Conservation (phyloP, 2,329 filamentous ascomycete genomes). For the Colletotrichum australisinense region DNA sequence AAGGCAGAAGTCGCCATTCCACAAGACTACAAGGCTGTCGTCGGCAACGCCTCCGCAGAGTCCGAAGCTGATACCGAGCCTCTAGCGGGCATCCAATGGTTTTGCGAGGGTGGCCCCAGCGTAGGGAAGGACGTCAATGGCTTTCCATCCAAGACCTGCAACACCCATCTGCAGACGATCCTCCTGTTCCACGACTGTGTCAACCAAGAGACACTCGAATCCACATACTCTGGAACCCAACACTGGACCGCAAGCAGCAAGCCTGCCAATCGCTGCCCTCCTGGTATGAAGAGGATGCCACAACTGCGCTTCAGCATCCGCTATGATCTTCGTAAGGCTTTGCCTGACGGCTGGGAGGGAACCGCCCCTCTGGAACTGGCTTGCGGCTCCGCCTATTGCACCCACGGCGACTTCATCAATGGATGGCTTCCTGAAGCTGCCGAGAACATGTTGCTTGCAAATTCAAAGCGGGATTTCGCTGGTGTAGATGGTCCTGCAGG, state of each 20-base stretch:
- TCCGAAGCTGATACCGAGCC: slow-evolving; percentile 34
- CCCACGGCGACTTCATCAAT: slow-evolving; percentile 61
- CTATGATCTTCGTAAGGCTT: slow-evolving; percentile 55
- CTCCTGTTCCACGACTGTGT: slow-evolving; percentile 43
- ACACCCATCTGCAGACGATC: slow-evolving; percentile 40
- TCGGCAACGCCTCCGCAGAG: slow-evolving; percentile 51
- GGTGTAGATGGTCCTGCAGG: slow-evolving; percentile 47
- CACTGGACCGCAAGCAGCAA: slow-evolving; percentile 26
- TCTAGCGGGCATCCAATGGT: slow-evolving; percentile 39
- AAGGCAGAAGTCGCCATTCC: slow-evolving; percentile 58
- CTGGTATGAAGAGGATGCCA: slow-evolving; percentile 57
- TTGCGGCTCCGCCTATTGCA: slow-evolving; percentile 52
- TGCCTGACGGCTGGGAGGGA: slow-evolving; percentile 58
- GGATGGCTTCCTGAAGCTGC: slow-evolving; percentile 55
- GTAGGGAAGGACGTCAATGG: slow-evolving; percentile 39
- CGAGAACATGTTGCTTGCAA: slow-evolving; percentile 52
- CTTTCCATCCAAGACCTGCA: slow-evolving; percentile 45
- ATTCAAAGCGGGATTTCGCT: slow-evolving; percentile 47
- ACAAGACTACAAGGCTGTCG: slow-evolving; percentile 54
- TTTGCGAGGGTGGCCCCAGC: slow-evolving; percentile 45
- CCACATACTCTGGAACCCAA: slow-evolving; percentile 37
- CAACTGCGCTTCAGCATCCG: slow-evolving; percentile 59
- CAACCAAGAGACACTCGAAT: slow-evolving; percentile 38
- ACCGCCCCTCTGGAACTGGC: slow-evolving; percentile 55
- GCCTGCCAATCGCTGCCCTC: slow-evolving; percentile 51